phyloP scores from a whole-genome alignment of 2,329 filamentous ascomycete species.

The Fusarium solani-melongenae region DNA sequence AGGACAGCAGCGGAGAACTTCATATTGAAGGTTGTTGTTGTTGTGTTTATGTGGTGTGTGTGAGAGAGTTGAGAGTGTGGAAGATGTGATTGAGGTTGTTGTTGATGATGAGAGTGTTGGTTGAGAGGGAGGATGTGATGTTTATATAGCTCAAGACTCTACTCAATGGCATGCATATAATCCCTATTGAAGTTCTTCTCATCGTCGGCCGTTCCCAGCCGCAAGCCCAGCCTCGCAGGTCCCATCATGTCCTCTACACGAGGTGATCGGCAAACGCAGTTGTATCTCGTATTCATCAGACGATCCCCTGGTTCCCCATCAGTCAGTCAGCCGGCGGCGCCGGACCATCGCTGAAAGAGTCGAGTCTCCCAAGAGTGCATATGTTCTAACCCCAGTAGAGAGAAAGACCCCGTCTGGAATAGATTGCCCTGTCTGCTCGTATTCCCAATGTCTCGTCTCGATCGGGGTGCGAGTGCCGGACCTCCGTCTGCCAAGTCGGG shows the following conservation, averaged over 20 bases:
- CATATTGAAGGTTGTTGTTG: slow-evolving; percentile 50
- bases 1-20: slow-evolving; percentile 56
- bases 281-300: slow-evolving; percentile 44
- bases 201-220: slow-evolving; percentile 4
- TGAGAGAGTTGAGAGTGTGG: slow-evolving; percentile 8
- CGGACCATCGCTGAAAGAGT: slow-evolving; percentile 1
- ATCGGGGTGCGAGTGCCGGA: slow-evolving; percentile 10
- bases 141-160: slow-evolving; percentile 26
- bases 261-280: slow-evolving; percentile 35
- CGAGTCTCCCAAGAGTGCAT: neutral
- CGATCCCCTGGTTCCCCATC: slow-evolving; percentile 12
- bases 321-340: slow-evolving; percentile 6
- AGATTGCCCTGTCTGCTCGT: slow-evolving; percentile 9
- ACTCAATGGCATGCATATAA: neutral
- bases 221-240: neutral
- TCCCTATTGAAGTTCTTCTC: neutral
- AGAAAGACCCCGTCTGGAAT: neutral
- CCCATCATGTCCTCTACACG: slow-evolving; percentile 21
- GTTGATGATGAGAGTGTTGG: slow-evolving; percentile 4
- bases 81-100: slow-evolving; percentile 17
- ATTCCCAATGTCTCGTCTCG: slow-evolving; percentile 8
- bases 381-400: neutral
- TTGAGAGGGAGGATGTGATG: slow-evolving; percentile 1
- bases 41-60: slow-evolving; percentile 1
- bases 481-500: slow-evolving; percentile 10